Evolutionary conservation across 441 rosid species (phyloP).

Genomic region (Erodium texanum): DNA sequence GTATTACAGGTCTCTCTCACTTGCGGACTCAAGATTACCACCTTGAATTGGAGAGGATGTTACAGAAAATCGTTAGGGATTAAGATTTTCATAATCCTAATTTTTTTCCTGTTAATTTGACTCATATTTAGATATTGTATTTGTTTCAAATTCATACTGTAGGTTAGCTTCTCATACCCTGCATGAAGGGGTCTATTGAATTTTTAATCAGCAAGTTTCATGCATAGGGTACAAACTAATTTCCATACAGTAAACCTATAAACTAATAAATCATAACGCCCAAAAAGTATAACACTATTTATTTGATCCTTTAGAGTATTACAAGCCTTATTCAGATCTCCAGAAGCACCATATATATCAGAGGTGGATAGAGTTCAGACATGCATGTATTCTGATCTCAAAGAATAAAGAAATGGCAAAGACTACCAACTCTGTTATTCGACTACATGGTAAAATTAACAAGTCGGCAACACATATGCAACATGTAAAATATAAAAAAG

Average conservation of each 20-base stretch:
- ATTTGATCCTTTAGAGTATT: not conserved
- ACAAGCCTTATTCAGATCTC: not conserved
- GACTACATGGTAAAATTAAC: not conserved
- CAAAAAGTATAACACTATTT: not conserved
- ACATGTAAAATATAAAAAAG: not conserved
- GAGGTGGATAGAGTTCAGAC: not conserved
- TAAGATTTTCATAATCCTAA: too few species aligned
- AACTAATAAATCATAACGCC: not conserved
- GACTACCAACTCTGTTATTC: not conserved
- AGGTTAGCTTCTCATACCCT: not conserved
- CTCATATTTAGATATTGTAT: too few species aligned
- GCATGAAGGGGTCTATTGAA: not conserved
- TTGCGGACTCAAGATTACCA: too few species aligned
- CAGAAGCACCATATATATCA: not conserved
- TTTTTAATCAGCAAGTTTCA: not conserved
- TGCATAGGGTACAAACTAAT: not conserved
- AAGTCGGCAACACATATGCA: not conserved
- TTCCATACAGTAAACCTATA: not conserved
- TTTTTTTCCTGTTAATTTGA: too few species aligned
- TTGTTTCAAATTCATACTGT: too few species aligned
- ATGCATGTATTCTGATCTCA: not conserved
- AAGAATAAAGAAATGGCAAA: not conserved
- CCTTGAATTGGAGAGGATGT: too few species aligned
- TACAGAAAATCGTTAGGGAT: too few species aligned
- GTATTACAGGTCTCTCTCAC: not conserved